Evolutionary conservation across 139 green algal genomes (phyloP).

Genomic region (Chlorella sp.): DNA sequence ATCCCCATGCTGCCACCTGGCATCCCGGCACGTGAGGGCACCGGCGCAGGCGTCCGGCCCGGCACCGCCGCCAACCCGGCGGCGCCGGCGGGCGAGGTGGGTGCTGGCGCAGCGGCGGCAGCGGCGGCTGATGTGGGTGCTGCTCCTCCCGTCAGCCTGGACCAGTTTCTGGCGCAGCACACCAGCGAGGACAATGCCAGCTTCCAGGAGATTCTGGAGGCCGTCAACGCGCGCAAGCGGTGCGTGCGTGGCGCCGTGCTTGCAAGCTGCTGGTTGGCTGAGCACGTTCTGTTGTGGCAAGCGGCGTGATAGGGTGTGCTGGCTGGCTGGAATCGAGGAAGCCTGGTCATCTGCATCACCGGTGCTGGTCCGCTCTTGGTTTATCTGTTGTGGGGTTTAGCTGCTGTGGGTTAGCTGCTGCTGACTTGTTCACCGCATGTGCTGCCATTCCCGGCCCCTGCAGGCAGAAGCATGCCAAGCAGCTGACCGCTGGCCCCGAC

Average conservation of each 20-base stretch:
- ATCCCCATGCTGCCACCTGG: slow-evolving; percentile 18
- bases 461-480: neutral
- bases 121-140: neutral
- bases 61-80: no score
- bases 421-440: no score
- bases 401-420: no score
- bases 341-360: no score
- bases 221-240: slow-evolving; percentile 35
- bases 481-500: slow-evolving; percentile 4
- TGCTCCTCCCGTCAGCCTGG: slow-evolving; percentile 57
- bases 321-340: no score
- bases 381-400: no score
- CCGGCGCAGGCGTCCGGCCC: neutral
- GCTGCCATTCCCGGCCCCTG: no score
- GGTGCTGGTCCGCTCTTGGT: no score
- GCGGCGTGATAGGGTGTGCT: no score
- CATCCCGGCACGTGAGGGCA: neutral
- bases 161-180: slow-evolving; percentile 78
- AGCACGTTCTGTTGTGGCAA: no score
- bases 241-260: no score
- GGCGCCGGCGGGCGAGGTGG: neutral
- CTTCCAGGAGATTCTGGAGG: slow-evolving; percentile 75
- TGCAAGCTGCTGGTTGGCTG: no score
- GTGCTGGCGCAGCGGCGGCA: neutral
- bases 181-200: slow-evolving; percentile 91